These are phyloP conservation scores for Exophiala lecanii-corni DNA, from an alignment of 2,329 filamentous ascomycete genomes.

Conservation along the genomic window DNA sequence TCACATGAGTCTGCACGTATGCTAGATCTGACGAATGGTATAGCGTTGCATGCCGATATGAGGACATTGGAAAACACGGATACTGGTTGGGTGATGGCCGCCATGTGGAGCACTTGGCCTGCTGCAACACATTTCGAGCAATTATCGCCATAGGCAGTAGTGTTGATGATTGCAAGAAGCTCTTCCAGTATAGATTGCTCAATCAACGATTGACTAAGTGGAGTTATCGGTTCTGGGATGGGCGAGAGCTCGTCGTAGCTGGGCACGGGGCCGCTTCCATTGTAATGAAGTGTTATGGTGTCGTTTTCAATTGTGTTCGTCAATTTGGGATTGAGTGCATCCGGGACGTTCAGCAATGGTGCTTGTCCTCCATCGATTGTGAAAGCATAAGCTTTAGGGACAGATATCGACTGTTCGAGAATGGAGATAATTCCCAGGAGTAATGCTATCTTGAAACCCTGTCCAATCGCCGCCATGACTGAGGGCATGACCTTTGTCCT, in stretches of 20 bases:
- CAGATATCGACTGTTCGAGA: not conserved
- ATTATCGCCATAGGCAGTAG: constrained; percentile 17
- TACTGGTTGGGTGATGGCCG: constrained; percentile 24
- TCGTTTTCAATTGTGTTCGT: constrained; percentile 26
- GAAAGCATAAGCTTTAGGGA: not conserved
- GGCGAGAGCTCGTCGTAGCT: constrained; percentile 24
- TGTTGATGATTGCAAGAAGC: constrained; percentile 19
- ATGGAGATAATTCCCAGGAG: not conserved
- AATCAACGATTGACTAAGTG: constrained; percentile 14
- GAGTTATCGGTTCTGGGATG: constrained; percentile 23
- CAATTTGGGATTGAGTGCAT: constrained; percentile 25
- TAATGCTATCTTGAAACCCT: too few species aligned
- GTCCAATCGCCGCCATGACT: too few species aligned
- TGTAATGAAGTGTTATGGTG: constrained; percentile 26
- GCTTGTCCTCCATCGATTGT: constrained; percentile 2
- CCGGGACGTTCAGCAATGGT: constrained; percentile 11
- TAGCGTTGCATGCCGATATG: constrained; percentile 21
- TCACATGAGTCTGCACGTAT: constrained; percentile 23
- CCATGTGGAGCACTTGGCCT: constrained; percentile 25
- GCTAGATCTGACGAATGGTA: constrained; percentile 12
- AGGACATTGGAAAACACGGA: constrained; percentile 22
- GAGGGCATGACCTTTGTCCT: too few species aligned
- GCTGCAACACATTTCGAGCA: constrained; percentile 26
- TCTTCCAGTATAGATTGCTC: constrained; percentile 22
- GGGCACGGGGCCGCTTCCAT: constrained; percentile 26